Base-by-base conservation (phyloP, 345 rosid genomes). In the Gossypium thurberi region DNA sequence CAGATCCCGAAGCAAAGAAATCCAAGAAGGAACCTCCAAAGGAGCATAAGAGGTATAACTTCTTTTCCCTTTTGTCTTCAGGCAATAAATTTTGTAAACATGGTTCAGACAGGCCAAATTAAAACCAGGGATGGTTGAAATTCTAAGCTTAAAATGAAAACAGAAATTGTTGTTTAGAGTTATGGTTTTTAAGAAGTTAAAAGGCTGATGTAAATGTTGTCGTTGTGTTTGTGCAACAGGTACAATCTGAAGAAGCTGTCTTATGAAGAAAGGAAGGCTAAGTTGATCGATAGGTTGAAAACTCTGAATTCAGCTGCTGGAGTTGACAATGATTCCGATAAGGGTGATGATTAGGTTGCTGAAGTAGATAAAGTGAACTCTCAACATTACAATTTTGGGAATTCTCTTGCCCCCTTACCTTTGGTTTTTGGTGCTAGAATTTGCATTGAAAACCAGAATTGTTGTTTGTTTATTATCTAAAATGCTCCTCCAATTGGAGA, bases 31-130 rank as follows among this genome's bases (percentile, higher is more conserved):
- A 75, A 75, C 87, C 86, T 48, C 87, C 85, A 1, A 81, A 77
- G 79, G 79, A 82, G 81, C 90, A 84, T 33, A 90, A 86, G 80
- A 86, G 92, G 95, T 90, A 50, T 46, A 52, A 6, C 17, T 28
- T 52, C n/a, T 70, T 21, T 12, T 12, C 8, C 48, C 48, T 44
- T 44, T 46, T 46, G 28, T 17, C 67, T 17, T 9, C 0, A n/a
- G 6, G 11, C 23, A 3, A 40, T 63, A 18, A 17, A n/a, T 33
- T 15, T 61, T 28, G 12, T 28, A 28, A 28, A 25, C 63, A 25
- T 58, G 6, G 40, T 58, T 58, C 3, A 58, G 63, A 58, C 37
- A 11, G 40, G 6, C n/a, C 63, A 25, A 58, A 8, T 58, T 8
- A 44, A 25, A 58, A 58, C 37, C 60, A 12, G 63, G 37, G 17